Percentiles rank a stretch among this genome's conserved stretches.
Evolutionary conservation across 2,329 filamentous ascomycete species (phyloP).

Genomic region (Fusarium cicatricum): DNA sequence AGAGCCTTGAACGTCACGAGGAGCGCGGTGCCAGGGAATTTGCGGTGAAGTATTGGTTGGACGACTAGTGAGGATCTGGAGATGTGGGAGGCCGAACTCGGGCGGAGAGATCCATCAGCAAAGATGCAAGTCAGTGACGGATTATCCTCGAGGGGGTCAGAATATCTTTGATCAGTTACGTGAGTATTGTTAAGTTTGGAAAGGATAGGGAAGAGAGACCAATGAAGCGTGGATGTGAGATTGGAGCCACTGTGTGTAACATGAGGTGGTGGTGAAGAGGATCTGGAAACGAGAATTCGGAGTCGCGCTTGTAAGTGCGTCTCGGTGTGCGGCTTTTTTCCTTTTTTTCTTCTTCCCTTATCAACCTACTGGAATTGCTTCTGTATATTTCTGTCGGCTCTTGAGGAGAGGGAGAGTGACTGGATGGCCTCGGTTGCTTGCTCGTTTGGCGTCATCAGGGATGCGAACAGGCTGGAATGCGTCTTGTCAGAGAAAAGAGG

Average conservation of each 20-base stretch:
- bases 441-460: too few species aligned
- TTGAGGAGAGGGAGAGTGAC: too few species aligned
- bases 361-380: conserved; percentile 22
- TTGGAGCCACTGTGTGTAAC: conserved; percentile 30
- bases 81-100: conserved; percentile 9
- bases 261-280: neutral
- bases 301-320: conserved; percentile 1
- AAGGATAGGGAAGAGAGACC: neutral
- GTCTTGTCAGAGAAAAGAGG: too few species aligned
- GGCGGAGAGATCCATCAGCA: conserved; percentile 4
- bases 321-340: conserved; percentile 7
- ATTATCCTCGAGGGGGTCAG: neutral
- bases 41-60: neutral
- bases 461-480: too few species aligned
- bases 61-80: neutral
- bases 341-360: neutral
- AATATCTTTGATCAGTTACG: too few species aligned
- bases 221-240: too few species aligned
- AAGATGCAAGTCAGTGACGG: conserved; percentile 6
- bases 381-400: neutral
- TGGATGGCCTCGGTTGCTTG: too few species aligned
- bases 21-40: conserved; percentile 6
- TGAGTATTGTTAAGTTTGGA: too few species aligned
- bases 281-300: neutral
- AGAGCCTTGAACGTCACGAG: conserved; percentile 3